Conservation (phyloP, 2,329 filamentous ascomycete species). For the Alternaria burnsii region DNA sequence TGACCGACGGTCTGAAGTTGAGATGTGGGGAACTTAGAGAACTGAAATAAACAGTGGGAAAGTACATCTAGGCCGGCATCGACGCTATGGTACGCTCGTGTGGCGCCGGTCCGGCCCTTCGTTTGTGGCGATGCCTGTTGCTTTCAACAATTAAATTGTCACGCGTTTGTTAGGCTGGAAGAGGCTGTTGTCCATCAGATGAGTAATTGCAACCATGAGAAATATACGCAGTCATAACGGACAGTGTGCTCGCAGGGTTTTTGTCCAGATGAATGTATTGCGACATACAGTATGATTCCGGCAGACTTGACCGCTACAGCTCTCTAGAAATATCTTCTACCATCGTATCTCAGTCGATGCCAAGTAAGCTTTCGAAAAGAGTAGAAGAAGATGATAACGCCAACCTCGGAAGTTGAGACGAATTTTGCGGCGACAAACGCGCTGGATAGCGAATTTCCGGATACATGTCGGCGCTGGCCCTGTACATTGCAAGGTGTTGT, state of each 20-base stretch:
- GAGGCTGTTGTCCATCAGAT: background rate
- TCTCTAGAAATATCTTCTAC: background rate
- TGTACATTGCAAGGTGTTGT: conserved; percentile 13
- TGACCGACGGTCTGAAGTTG: conserved; percentile 1
- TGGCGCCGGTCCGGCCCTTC: conserved; percentile 12
- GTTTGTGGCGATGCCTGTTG: background rate
- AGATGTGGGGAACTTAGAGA: background rate
- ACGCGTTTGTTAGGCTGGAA: background rate
- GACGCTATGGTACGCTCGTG: conserved; percentile 7
- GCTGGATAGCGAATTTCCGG: background rate
- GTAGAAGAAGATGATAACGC: background rate
- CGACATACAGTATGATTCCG: background rate
- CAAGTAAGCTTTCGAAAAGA: background rate
- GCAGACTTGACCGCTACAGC: background rate
- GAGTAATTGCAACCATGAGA: background rate
- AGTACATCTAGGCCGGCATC: conserved; percentile 4
- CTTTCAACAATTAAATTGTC: background rate
- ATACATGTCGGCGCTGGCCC: background rate
- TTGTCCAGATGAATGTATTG: background rate
- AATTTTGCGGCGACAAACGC: background rate
- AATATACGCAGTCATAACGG: background rate
- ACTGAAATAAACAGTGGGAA: conserved; percentile 4
- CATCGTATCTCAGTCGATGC: background rate
- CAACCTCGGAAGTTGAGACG: conserved; percentile 8
- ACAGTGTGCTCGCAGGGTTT: background rate